phyloP scores from a whole-genome alignment of 225 moss, liverwort and hornwort species.

The Sphagnum tenellum region DNA sequence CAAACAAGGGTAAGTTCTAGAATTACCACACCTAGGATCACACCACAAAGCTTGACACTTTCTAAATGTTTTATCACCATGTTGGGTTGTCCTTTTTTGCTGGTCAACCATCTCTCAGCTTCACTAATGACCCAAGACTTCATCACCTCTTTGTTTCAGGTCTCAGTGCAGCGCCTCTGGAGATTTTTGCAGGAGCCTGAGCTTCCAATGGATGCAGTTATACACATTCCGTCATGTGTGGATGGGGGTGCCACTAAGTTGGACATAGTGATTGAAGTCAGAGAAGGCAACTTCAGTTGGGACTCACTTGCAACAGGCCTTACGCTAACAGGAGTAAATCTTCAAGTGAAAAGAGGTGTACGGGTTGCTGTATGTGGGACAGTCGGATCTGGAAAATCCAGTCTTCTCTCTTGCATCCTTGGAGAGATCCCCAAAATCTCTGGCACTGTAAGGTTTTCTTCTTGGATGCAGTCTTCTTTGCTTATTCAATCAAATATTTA shows the following conservation, averaged over 20 bases:
- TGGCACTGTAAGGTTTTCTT: slow-evolving; percentile 38
- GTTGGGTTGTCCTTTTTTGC: no score
- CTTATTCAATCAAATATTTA: no score
- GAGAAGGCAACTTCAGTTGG: slow-evolving; percentile 33
- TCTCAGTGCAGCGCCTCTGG: slow-evolving; percentile 23
- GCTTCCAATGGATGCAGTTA: slow-evolving; percentile 22
- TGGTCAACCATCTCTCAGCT: neutral
- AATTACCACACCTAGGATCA: no score
- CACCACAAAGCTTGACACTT: no score
- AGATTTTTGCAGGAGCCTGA: slow-evolving; percentile 30
- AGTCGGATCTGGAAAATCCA: slow-evolving; percentile 86
- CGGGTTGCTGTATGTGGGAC: slow-evolving; percentile 70
- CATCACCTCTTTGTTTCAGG: neutral
- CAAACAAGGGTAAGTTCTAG: slow-evolving; percentile 18
- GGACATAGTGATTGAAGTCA: slow-evolving; percentile 18
- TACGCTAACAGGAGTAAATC: slow-evolving; percentile 17
- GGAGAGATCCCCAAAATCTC: slow-evolving; percentile 69
- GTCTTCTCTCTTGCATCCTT: slow-evolving; percentile 66
- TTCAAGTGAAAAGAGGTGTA: slow-evolving; percentile 48
- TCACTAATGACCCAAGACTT: no score
- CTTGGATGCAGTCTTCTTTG: no score
- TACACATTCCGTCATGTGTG: slow-evolving; percentile 1
- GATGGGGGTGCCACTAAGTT: slow-evolving; percentile 1
- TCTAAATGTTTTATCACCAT: no score
- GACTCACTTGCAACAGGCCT: slow-evolving; percentile 11